Base-by-base conservation (phyloP, 441 rosid species). In the Corymbia calophylla region DNA sequence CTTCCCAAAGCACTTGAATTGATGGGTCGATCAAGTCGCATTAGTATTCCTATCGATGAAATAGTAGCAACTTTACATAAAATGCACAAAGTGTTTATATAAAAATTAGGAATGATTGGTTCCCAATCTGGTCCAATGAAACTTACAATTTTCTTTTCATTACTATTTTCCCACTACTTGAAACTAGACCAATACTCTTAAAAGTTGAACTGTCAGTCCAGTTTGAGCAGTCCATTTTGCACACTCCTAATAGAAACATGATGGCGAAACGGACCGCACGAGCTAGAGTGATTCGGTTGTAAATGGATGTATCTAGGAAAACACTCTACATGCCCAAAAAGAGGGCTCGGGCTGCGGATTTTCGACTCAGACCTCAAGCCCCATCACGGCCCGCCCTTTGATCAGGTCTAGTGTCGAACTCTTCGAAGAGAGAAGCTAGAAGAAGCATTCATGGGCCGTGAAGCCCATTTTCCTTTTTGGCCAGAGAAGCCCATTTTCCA, bases 311-410 rank as follows among this genome's bases (percentile, higher is more conserved):
- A 66, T 21, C 23, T 31, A 31, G 21, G 7, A 64, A 8, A 31
- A 16, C 10, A 3, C 9, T 62, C 0, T 16, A 1, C 16, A 31
- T 16, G 77, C 6, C 44, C 44, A 51, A 51, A 13, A 56, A 56
- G 1, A 9, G 2, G 4, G 6, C 73, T 64, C 0, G 2, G 80
- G 27, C 47, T 25, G 44, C 7, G 9, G 5, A n/a, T 64, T 64
- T 70, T 70, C 47, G 3, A 18, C 47, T 17, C 10, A 47, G 80
- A 17, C n/a, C n/a, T 58, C n/a, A n/a, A 25, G 19, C 18, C 18
- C 29, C n/a, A 13, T 10, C 3, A 2, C 0, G 1, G 16, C 27
- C 1, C 3, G 18, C 10, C n/a, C 51, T 13, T 1, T 39, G 2
- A 77, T 21, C 2, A 77, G 3, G 27, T 70, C 48, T 35, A 10